Conservation (phyloP, 2,329 filamentous ascomycete species). For the Aspergillus luchuensis region DNA sequence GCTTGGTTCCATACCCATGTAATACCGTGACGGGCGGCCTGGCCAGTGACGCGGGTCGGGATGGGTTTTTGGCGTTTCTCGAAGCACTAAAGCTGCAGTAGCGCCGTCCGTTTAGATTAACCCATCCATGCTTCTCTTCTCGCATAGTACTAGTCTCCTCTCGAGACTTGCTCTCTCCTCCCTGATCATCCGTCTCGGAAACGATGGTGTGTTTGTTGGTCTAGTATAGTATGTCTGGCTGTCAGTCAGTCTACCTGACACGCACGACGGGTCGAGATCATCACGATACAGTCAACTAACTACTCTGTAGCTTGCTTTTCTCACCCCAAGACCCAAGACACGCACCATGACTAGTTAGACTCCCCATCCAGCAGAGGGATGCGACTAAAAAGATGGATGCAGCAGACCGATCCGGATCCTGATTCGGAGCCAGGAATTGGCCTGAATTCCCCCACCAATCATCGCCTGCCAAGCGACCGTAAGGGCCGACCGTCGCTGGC, state of each 20-base stretch:
- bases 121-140: background rate
- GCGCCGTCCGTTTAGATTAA: constrained; percentile 4
- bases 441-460: background rate
- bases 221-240: background rate
- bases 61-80: constrained; percentile 1
- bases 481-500: constrained; percentile 1
- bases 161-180: too few relatives aligned
- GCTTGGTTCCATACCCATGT: background rate
- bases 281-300: too few relatives aligned
- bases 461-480: background rate
- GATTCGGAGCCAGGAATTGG: constrained; percentile 1
- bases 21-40: background rate
- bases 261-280: background rate
- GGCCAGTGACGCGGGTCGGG: background rate
- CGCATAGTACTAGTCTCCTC: too few relatives aligned
- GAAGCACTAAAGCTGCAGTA: constrained; percentile 4
- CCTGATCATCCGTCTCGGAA: too few relatives aligned
- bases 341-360: background rate
- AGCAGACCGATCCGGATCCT: constrained; percentile 4
- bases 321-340: background rate
- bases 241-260: background rate
- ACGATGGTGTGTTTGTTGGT: too few relatives aligned
- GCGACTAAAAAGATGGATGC: background rate
- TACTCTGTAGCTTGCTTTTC: too few relatives aligned
- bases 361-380: background rate